Evolutionary conservation across 2,329 filamentous ascomycete genomes (phyloP), one percentile per base, ranked within the genome.

Genomic region (Xylaria sp.): DNA sequence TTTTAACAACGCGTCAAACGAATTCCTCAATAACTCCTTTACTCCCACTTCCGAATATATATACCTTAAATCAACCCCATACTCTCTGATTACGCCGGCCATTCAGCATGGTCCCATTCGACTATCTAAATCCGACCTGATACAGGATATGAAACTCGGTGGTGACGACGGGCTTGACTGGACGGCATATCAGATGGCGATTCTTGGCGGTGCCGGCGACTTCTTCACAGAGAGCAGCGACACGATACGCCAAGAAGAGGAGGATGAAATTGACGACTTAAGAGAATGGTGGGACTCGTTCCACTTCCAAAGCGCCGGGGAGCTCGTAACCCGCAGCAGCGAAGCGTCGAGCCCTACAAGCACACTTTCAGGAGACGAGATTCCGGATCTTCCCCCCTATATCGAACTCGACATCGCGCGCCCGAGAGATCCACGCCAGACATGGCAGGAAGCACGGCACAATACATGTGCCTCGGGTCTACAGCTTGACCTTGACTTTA

Each of bases 121-220:
- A 3, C 77, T 89, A 58, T 75, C 82, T 60, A 85, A 84, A 72
- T 77, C 81, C 2, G 83, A 86, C 59, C 74, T 83, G 7, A 72
- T 77, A 26, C 79, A 74, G 10, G 78, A 80, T 28, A 71, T 77
- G 65, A 81, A 79, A 66, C 78, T 81, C 7, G 78, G 77, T 23
- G 80, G 80, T 36, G 86, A 87, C 59, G 85, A 86, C 57, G 83
- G 81, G 9, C 77, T 90, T 3, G 88, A 90, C 80, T 90, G 88
- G 88, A 88, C 85, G 6, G 87, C 88, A 3, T 90, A 89, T 75
- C 88, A 90, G 77, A 89, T 89, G 83, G 88, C 88, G 17, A 89
- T 90, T 59, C 79, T 87, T 0, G 87, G 88, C 49, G 86, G 86
- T 5, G 85, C 85, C 2, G 86, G 85, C 36, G 86, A 87, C 71